Base-by-base conservation (phyloP, 192 early-diverging fungal species). In the Radiomyces spectabilis region DNA sequence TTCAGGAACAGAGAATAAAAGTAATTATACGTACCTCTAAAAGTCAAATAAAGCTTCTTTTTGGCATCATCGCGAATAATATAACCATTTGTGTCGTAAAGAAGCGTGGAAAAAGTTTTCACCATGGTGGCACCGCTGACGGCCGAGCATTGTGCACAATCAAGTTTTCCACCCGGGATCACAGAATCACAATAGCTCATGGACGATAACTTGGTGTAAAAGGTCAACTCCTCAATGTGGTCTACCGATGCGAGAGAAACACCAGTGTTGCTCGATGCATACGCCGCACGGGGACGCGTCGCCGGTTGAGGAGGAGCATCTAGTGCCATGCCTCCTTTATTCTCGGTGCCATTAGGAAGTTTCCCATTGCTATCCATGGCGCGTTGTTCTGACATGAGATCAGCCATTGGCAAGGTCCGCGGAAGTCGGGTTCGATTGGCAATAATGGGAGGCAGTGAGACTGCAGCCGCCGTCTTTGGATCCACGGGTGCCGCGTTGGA, bases 21-120 rank as follows among this genome's bases (percentile, higher is more conserved):
- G 27, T 30, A 34, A n/a, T 37, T 18, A 27, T 4, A 38, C 7
- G 18, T 34, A 40, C 63, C 63, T 34, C 56, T 41, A 41, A 59
- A 66, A 6, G 27, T n/a, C 8, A 66, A n/a, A 30, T 58, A 52
- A 3, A 66, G 44, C 7, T 46, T 41, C 32, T 66, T 41, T 21
- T 42, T 46, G 0, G 16, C 29, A 13, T 52, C 43, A 19, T 46
- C 53, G 24, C 34, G 39, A 0, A 52, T 27, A 16, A 66, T 53
- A 45, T 38, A 66, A 1, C 63, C 63, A 7, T 24, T 58, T 6
- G 33, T 66, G 12, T 40, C 40, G 39, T 37, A 49, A 0, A 29
- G 26, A 10, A 41, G 40, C 13, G 61, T 42, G 1, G 24, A 19
- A 24, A 63, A 63, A 1, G 24, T 15, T 22, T 26, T 19, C 5